A percentile compares a stretch with the other conserved stretches of the same genome.
phyloP scores from a whole-genome alignment of 768 basidiomycete species.

The Vararia minispora region DNA sequence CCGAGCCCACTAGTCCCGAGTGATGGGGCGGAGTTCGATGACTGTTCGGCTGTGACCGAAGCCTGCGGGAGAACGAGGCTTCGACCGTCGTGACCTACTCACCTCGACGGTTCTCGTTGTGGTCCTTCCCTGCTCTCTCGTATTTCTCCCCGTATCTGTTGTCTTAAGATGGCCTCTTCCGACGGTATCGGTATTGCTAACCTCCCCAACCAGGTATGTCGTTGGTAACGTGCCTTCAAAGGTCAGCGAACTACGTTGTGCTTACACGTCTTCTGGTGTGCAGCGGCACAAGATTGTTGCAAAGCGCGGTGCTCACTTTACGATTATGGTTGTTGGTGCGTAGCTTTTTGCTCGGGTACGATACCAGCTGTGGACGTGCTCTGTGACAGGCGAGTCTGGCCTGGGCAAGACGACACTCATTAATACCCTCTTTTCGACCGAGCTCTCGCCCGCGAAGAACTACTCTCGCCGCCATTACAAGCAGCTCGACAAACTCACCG shows the following conservation, averaged over 20 bases:
- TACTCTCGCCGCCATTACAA: slow-evolving; percentile 83
- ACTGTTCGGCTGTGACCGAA: too few species aligned
- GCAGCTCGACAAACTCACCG: slow-evolving; percentile 97
- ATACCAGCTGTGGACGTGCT: too few species aligned
- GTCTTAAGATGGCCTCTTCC: too few species aligned
- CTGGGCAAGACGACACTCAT: slow-evolving; percentile 95
- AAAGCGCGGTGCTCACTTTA: slow-evolving; percentile 95
- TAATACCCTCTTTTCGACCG: slow-evolving; percentile 98
- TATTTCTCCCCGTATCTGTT: too few species aligned
- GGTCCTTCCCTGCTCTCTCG: too few species aligned
- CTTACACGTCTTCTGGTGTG: slow-evolving; percentile 8
- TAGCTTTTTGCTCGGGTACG: slow-evolving; percentile 5
- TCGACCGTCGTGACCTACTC: too few species aligned
- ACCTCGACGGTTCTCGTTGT: too few species aligned
- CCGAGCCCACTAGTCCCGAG: too few species aligned
- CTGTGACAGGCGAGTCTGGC: slow-evolving; percentile 77
- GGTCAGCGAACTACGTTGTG: background rate
- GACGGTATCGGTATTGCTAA: slow-evolving; percentile 94
- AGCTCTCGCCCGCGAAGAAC: slow-evolving; percentile 86
- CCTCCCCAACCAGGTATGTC: slow-evolving; percentile 89
- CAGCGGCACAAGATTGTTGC: slow-evolving; percentile 99
- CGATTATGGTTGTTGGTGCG: slow-evolving; percentile 98
- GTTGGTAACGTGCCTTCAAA: slow-evolving; percentile 14
- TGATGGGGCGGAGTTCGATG: too few species aligned
- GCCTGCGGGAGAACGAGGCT: too few species aligned